Base-by-base conservation (phyloP, 257 asterid genomes). In the Fraxinus cuspidata region DNA sequence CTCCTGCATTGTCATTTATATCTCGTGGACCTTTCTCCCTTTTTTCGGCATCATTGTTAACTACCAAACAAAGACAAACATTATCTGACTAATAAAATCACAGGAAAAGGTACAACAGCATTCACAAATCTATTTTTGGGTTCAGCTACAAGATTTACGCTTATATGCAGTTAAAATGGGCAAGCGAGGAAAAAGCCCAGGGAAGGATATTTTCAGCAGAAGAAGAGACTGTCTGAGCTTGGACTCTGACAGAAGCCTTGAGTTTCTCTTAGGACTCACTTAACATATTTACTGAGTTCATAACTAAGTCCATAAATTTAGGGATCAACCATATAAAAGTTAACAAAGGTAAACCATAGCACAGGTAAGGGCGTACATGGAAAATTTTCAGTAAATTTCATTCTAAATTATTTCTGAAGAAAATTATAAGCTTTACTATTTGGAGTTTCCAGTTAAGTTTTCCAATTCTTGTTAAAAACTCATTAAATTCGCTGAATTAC, bases 11-110 rank as follows among this genome's bases (percentile, higher is more conserved):
- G 74, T 85, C 89, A 76, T 82, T 79, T 75, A 51, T 72, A 69
- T 75, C 81, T 18, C 35, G 75, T 19, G 80, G 37, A 79, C 83
- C 81, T 31, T 79, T 81, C 77, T 89, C 97, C 75, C 97, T 85
- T 85, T 90, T 97, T 71, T 90, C 91, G 34, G 81, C 77, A 78
- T 92, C 94, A 77, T 70, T 88, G 69, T 63, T 84, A 53, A 74
- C 99, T 95, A 89, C 83, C 75, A 79, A 80, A 71, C 71, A 23
- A 19, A 83, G 37, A 77, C 2, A 56, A 70, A 67, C 2, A 63
- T 70, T n/a, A 58, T 15, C 29, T 21, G 25, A 32, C n/a, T 74
- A 31, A 21, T 25, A 71, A 32, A 72, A 73, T 35, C 63, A 23
- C 28, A 53, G 42, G 44, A 60, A 77, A 19, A 67, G 49, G 13